Base-by-base conservation (phyloP, 768 basidiomycete species). In the Tricholoma furcatifolium region DNA sequence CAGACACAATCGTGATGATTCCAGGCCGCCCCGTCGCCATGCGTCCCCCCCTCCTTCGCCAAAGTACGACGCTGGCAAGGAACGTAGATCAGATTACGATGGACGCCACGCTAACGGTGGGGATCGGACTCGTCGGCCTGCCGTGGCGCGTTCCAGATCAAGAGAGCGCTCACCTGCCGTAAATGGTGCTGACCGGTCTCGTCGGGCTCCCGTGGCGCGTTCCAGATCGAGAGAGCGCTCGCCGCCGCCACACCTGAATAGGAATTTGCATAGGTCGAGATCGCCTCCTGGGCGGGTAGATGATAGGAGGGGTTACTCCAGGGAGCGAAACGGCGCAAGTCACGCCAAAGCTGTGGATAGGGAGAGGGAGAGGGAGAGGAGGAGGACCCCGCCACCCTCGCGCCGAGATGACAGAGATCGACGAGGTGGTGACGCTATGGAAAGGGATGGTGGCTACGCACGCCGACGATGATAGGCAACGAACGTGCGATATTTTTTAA, bases 161-260 rank as follows among this genome's bases (percentile, higher is more conserved):
- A 40, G 59, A 35, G 66, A 63, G 35, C 51, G 62, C n/a, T 62
- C 62, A 43, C 63, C 61, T 15, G 42, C 7, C 50, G 48, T 40
- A 40, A 50, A 15, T 30, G 48, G 15, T 55, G 57, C 18, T 39
- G 39, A 10, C 65, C 59, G 32, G 50, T 24, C 5, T 43, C 51
- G 18, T 34, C 39, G 23, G 39, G 40, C 0, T 42, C 32, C 12
- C 53, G 50, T 35, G 21, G 53, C 38, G 8, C 42, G 53, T 41
- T 42, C 56, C 20, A 24, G 35, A 24, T 60, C 59, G 10, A 40
- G 59, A 35, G 66, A 63, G 35, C 51, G 62, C n/a, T 62, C 62
- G 45, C 63, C 61, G 12, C 62, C 66, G 27, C 65, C 63, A 6
- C 65, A 62, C 55, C 43, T 61, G 55, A 55, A 53, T 14, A 59